Percentiles rank a stretch among this genome's conserved stretches.
These are phyloP conservation scores for Chlorella sorokiniana DNA, from an alignment of 139 green algal genomes.

Conservation along the genomic window DNA sequence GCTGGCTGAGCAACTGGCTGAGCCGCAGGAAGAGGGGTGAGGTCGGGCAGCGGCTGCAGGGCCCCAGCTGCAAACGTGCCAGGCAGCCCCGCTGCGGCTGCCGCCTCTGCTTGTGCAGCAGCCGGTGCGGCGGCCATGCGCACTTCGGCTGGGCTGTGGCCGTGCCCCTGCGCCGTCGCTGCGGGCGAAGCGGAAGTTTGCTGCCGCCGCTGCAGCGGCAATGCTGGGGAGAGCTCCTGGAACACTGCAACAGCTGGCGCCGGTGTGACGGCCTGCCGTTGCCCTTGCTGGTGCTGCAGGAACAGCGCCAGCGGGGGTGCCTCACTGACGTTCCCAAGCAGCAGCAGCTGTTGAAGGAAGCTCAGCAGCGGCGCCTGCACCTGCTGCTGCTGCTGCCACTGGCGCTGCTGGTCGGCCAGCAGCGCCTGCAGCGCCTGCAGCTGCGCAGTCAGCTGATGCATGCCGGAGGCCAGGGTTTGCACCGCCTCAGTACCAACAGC, in stretches of 20 bases:
- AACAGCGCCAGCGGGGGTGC: no score
- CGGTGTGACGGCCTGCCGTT: no score
- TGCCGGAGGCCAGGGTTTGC: not conserved
- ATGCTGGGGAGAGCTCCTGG: not conserved
- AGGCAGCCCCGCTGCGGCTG: not conserved
- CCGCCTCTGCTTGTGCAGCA: not conserved
- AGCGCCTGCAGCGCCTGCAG: slow-evolving; percentile 1
- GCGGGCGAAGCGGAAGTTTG: no score
- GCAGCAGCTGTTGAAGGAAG: slow-evolving; percentile 22
- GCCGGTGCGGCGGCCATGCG: no score
- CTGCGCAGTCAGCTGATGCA: not conserved
- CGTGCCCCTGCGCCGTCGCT: not conserved
- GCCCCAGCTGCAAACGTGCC: not conserved
- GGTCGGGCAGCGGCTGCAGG: not conserved
- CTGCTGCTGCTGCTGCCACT: slow-evolving; percentile 26
- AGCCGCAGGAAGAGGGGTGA: not conserved
- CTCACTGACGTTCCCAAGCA: not conserved
- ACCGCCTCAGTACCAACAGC: not conserved
- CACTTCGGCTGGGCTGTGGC: not conserved
- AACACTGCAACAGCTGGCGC: not conserved
- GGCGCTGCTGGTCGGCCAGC: slow-evolving; percentile 19
- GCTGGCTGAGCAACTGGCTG: no score
- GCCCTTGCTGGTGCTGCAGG: slow-evolving; percentile 7
- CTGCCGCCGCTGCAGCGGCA: not conserved
- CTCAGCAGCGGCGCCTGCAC: slow-evolving; percentile 6